Evolutionary conservation across 768 basidiomycete species (phyloP).

Genomic region (Tulasnella sp.): DNA sequence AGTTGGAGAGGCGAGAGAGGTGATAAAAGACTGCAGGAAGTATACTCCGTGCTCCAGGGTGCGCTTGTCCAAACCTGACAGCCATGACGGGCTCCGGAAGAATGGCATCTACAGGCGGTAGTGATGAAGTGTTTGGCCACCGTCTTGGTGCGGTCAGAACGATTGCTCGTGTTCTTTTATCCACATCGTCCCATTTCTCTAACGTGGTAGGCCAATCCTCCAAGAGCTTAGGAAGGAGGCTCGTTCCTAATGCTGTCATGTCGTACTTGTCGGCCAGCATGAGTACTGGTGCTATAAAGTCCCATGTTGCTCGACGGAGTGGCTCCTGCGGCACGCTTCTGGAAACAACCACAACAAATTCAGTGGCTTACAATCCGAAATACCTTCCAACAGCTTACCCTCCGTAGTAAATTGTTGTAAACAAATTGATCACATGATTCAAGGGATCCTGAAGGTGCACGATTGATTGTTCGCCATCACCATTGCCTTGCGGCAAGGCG

Average conservation of each 20-base stretch:
- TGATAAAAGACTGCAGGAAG: background rate
- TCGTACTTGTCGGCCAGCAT: background rate
- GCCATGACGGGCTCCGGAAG: background rate
- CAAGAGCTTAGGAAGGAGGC: background rate
- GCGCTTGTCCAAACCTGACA: background rate
- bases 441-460: background rate
- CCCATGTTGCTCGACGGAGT: background rate
- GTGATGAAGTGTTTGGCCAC: background rate
- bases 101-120: background rate
- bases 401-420: background rate
- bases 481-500: background rate
- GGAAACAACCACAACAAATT: background rate
- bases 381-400: background rate
- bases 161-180: background rate
- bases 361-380: background rate
- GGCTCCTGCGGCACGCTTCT: background rate
- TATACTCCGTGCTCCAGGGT: background rate
- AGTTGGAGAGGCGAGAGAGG: background rate
- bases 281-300: background rate
- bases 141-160: too few species aligned
- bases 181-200: background rate
- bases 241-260: background rate
- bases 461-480: background rate
- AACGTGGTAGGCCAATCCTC: background rate
- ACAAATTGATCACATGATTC: background rate